Evolutionary conservation across 345 rosid species (phyloP), one percentile per base, ranked within the genome.

Genomic region (Heritiera littoralis): DNA sequence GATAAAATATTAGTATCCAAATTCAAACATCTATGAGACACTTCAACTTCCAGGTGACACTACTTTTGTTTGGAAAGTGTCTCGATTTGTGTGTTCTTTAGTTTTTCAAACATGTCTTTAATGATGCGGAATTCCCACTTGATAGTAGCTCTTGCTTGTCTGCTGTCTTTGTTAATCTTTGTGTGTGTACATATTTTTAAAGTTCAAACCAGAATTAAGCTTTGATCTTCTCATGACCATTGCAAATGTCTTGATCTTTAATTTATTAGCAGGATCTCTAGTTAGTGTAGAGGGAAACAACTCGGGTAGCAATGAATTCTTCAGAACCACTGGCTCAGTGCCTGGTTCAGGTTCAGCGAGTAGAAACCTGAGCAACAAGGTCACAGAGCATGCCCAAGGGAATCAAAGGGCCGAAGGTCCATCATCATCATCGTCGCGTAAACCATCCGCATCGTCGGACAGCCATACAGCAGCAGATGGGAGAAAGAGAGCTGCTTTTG

Each of bases 321-420:
- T 2, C 23, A 17, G 56, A 59, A 48, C 78, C 61, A 76, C 77
- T 46, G 12, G 28, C 4, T 28, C 77, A 2, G 4, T 2, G 2
- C 72, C 58, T 35, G 23, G 0, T 38, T 55, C 63, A 12, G 74
- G 77, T 48, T 58, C 9, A 8, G 13, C 28, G 38, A 52, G 61
- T 7, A 48, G 65, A 30, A 45, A 61, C 17, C 35, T 15, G 1
- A 72, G 14, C 40, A 28, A 52, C 28, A 72, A 38, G 48, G 66
- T 11, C 54, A 17, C 2, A 41, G 70, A 71, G 51, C 78, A 45
- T 10, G 46, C 45, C 18, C 72, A 77, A 69, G 40, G 55, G 23
- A 75, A 72, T 15, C 32, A 23, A 43, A n/a, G 60, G 64, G 80
- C 15, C 58, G 84, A 79, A 74, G 85, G 76, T 78, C 72, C 90